Base-by-base conservation (phyloP, 306 rosid species). In the Castanospermum australe region DNA sequence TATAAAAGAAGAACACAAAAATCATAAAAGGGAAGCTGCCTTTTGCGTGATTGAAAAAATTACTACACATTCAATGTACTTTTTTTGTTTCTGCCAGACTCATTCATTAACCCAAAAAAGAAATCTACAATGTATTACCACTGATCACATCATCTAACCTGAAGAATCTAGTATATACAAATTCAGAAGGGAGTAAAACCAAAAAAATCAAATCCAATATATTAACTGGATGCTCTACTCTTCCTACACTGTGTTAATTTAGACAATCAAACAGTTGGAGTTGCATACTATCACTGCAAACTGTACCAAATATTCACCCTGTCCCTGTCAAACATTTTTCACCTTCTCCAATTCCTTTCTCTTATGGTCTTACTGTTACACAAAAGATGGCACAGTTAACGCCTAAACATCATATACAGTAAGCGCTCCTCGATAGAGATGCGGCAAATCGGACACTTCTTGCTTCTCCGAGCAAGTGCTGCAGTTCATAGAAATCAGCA, bases 381-480 rank as follows among this genome's bases (percentile, higher is more conserved):
- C 60, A 82, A 79, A n/a, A 71, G 57, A 47, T 11, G 72, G 80
- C 67, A 57, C 52, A 36, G 87, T 76, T 70, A 61, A 75, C 75
- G 63, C 84, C 87, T 93, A 96, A 71, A 93, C 99, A 80, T 96
- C 99, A 65, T 81, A 96, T 63, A 96, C 99, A 51, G 91, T 74
- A 96, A 77, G 54, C 91, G 86, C 84, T 96, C 90, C 76, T 89
- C 93, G 5, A 96, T 88, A 7, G 78, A 6, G 50, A 87, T 68
- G 0, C 96, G 97, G 83, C 99, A 96, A 79, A 96, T 92, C 0
- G 99, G 99, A 81, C 99, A 96, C 52, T 81, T 88, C 85, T 89
- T 91, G 77, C 85, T 89, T 96, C 82, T 83, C 94, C 9, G 90
- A 89, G 91, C 99, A 96, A 72, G 51, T 10, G 79, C 99, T 96